These are phyloP conservation scores for Smittium culicis DNA, from an alignment of 371 early-diverging fungal species.

Conservation along the genomic window DNA sequence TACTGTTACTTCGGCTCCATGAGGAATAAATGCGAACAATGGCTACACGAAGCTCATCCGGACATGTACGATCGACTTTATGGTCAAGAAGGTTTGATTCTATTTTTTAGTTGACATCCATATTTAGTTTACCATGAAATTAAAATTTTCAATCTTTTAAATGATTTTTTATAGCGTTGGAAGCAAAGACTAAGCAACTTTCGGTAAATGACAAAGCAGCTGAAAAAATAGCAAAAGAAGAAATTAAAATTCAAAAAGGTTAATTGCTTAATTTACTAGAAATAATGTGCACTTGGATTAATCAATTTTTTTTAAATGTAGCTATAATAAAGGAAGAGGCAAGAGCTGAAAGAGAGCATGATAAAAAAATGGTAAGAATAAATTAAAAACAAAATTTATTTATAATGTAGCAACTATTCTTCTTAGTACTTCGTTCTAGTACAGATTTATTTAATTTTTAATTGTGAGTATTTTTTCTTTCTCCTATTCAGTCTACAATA, in stretches of 20 bases:
- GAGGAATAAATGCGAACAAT: conserved; percentile 60
- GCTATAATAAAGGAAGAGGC: conserved; percentile 53
- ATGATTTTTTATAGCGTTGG: conserved; percentile 12
- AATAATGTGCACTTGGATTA: too few species aligned
- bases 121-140: not conserved
- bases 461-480: too few species aligned
- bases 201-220: conserved; percentile 15
- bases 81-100: conserved; percentile 23
- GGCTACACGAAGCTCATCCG: conserved; percentile 50
- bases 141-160: conserved; percentile 5
- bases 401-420: too few species aligned
- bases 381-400: too few species aligned
- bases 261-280: too few species aligned
- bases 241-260: conserved; percentile 28
- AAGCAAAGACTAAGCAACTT: conserved; percentile 16
- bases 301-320: conserved; percentile 30
- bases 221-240: conserved; percentile 30
- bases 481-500: conserved; percentile 24
- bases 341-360: conserved; percentile 54
- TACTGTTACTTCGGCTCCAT: conserved; percentile 80
- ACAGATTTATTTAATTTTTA: too few species aligned
- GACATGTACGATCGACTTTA: conserved; percentile 41
- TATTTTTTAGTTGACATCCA: not conserved
- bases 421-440: too few species aligned
- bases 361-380: conserved; percentile 66